Base-by-base conservation (phyloP, 2,329 filamentous ascomycete species). In the Neofusicoccum kwambonambiense region DNA sequence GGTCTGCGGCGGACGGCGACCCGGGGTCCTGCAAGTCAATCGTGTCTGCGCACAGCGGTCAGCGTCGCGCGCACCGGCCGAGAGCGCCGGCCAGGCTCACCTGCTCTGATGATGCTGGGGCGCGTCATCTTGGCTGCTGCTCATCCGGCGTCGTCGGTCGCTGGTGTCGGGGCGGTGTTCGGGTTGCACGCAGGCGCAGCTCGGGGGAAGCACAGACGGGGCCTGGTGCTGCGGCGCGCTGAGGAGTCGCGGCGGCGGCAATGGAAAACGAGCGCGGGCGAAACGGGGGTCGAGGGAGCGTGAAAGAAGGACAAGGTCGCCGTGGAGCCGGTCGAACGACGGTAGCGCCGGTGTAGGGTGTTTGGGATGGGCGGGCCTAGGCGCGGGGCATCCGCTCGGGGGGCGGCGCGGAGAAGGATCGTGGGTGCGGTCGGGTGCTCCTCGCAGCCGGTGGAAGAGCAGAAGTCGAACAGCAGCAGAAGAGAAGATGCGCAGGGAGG, bases 21-120 rank as follows among this genome's bases (percentile, higher is more conserved):
- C 89, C 83, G 74, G 88, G 90, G 79, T 92, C 87, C 84, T 98
- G 95, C 61, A 98, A 88, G 81, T 98, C 95, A 80, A 97, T 90
- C 68, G 94, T 96, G 82, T 98, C 94, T 96, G 79, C 65, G 52
- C 54, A 60, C 47, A 61, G 66, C 47, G n/a, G 70, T 76, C 70
- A 76, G 71, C 58, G 64, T 66, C 65, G 52, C 31, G 41, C n/a
- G 12, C 35, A 49, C 61, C 34, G 51, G 15, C 47, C 47, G 41
- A 50, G 13, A 19, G 22, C 4, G 8, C 56, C 19, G 9, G 44
- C 45, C 57, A 60, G 64, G 66, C 80, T 67, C 78, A 85, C 83
- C 83, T 72, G 83, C 83, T 78, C 83, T 77, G 69, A 86, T 83
- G 65, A 85, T 84, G 64, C 83, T 80, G 70, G 83, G 83, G 69